phyloP scores from a whole-genome alignment of 805 yeast genomes.

The Candida suzukii region DNA sequence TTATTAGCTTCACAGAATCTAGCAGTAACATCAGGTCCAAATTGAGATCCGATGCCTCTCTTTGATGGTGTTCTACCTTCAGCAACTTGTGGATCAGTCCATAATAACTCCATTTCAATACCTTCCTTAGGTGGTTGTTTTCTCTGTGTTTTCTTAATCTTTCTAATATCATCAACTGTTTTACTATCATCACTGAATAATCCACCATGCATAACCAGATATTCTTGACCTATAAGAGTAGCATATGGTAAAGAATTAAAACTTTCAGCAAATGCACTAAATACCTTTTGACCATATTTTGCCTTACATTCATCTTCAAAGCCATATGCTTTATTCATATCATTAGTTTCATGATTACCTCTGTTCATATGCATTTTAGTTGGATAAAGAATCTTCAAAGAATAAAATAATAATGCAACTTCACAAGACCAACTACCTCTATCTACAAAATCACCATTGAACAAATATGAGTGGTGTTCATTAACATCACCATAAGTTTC shows the following conservation, averaged over 20 bases:
- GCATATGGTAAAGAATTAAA: constrained; percentile 86
- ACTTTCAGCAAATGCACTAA: constrained; percentile 77
- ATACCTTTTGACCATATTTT: constrained; percentile 76
- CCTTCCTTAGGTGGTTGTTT: constrained; percentile 89
- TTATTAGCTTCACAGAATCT: constrained; percentile 66
- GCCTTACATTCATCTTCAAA: constrained; percentile 93
- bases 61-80: constrained; percentile 82
- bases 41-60: constrained; percentile 93
- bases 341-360: constrained; percentile 95
- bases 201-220: constrained; percentile 94
- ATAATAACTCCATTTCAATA: constrained; percentile 88
- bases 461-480: constrained; percentile 64
- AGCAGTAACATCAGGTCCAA: constrained; percentile 92
- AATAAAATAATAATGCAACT: constrained; percentile 75
- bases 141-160: constrained; percentile 55
- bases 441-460: constrained; percentile 97
- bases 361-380: constrained; percentile 66
- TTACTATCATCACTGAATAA: constrained; percentile 72
- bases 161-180: constrained; percentile 66
- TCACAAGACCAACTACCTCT: constrained; percentile 98
- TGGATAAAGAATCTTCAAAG: constrained; percentile 74
- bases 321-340: constrained; percentile 95
- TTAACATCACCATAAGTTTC: constrained; percentile 64
- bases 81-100: constrained; percentile 91
- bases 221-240: constrained; percentile 67